Evolutionary conservation across 2,329 filamentous ascomycete genomes (phyloP), one percentile per base, ranked within the genome.

Genomic region (Chrysosporium keratinophilum): DNA sequence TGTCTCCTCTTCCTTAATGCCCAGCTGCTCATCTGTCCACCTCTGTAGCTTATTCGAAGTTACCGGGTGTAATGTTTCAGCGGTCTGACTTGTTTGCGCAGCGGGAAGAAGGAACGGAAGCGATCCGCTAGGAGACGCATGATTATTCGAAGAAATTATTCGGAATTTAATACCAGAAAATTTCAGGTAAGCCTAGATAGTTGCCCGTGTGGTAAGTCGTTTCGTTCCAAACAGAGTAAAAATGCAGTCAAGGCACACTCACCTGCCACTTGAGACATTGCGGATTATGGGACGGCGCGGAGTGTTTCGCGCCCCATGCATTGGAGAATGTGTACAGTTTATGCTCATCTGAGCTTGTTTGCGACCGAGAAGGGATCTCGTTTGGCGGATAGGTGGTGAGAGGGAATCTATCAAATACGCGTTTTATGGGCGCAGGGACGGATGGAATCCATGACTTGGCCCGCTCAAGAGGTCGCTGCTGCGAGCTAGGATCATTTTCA

Each of bases 251-350:
- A 3, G 34, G 48, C 23, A 17, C 15, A 45, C 81, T 61, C 63
- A 91, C 88, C 86, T 97, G 93, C 89, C 89, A 97, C 75, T 91
- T 95, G 64, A 97, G 76, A 74, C 93, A 98, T 55, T 83, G 82
- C 10, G 93, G 93, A 67, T 97, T 97, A 72, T 85, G 95, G 59
- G 88, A 94, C 23, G 89, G 86, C 31, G 75, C 71, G 3, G 82
- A 82, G 39, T 65, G 65, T 54, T 69, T 67, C 34, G 82, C 85
- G 62, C 81, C 84, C n/a, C 77, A 72, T 1, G 80, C 73, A 12
- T 78, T 80, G 56, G 81, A 79, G 70, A 96, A 97, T 54, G 95
- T 76, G 68, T 89, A 89, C 7, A 98, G 75, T 9, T 80, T 77
- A 57, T 80, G 78, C 62, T 71, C 71, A 57, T 71, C 65, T 11